phyloP scores from a whole-genome alignment of 495 filamentous ascomycete genomes.

The Penicillium turbatum region DNA sequence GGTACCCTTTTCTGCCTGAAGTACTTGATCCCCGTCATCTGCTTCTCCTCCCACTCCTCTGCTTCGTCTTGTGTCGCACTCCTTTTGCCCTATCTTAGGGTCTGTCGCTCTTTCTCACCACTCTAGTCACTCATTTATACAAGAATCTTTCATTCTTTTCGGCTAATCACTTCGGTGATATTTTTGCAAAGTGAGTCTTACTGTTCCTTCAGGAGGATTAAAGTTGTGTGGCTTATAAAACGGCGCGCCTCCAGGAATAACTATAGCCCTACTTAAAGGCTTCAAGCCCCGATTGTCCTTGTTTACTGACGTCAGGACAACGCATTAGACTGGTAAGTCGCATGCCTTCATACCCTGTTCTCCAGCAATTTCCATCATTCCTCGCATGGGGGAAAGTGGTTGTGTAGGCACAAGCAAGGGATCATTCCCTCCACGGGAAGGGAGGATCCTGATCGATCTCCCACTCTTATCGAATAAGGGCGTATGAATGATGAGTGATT shows the following conservation, averaged over 20 bases:
- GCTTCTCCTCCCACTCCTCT: not conserved
- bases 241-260: not conserved
- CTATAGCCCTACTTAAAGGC: not conserved
- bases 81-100: slow-evolving; percentile 20
- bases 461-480: slow-evolving; percentile 12
- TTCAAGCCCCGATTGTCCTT: slow-evolving; percentile 12
- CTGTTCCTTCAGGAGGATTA: not conserved
- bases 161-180: not conserved
- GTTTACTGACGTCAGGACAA: slow-evolving; percentile 25
- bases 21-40: slow-evolving; percentile 22
- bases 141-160: slow-evolving; percentile 3
- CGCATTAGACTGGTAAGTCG: slow-evolving; percentile 21
- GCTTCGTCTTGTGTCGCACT: not conserved
- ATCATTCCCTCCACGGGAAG: slow-evolving; percentile 13
- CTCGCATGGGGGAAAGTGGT: slow-evolving; percentile 9
- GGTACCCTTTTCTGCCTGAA: slow-evolving; percentile 2
- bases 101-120: slow-evolving; percentile 11
- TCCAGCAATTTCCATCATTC: slow-evolving; percentile 3
- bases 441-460: slow-evolving; percentile 17
- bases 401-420: slow-evolving; percentile 19
- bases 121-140: slow-evolving; percentile 6
- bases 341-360: slow-evolving; percentile 17
- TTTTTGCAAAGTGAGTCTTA: not conserved
- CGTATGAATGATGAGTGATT: slow-evolving; percentile 13
- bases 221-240: slow-evolving; percentile 2